Evolutionary conservation across 169 alveolate genomes (phyloP), one percentile per base, ranked within the genome.

Genomic region (Plasmodium gaboni): DNA sequence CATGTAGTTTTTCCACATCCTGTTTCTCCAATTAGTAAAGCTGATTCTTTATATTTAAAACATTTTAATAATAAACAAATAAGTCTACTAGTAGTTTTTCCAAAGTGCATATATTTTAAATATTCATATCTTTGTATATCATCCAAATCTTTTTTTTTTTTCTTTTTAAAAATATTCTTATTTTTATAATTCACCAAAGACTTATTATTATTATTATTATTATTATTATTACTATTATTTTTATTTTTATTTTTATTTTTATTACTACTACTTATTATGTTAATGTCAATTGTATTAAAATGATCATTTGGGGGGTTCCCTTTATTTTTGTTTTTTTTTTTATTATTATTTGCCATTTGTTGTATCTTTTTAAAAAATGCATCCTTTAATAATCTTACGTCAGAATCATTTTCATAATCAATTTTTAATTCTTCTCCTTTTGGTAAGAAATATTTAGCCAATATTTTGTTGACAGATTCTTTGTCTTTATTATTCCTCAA

Each of bases 1-100:
- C 98, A 95, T 55, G 99, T 97, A 2, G 99, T 98, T 86, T 98
- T 98, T n/a, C 99, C 99, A 51, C 99, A 95, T 8, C 99, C 99
- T 1, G 99, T 98, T 83, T 98, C 99, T 2, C 99, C 99, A n/a
- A 99, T 99, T 28, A 99, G 94, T 59, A 99, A 95, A 26, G 98
- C 98, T 6, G 99, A 99, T 89, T 99, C 99, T 7, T 97, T 92
- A 91, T 96, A 93, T 22, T 91, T 93, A 46, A 98, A 88, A 65
- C 99, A 98, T 80, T 98, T 96, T 83, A 96, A 95, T 15, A 98
- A 94, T 48, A 99, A 93, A 26, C 97, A 96, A 55, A 96, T 48
- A 74, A 97, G 83, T 59, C 99, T 94, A 88, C 94, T 76, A 9
- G 96, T 93, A 2, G 88, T 86, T 13, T 93, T 92, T 0, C 94